A percentile compares a stretch with the other conserved stretches of the same genome.
Conservation (phyloP, 2,329 filamentous ascomycete genomes). For the Exophiala sp. region DNA sequence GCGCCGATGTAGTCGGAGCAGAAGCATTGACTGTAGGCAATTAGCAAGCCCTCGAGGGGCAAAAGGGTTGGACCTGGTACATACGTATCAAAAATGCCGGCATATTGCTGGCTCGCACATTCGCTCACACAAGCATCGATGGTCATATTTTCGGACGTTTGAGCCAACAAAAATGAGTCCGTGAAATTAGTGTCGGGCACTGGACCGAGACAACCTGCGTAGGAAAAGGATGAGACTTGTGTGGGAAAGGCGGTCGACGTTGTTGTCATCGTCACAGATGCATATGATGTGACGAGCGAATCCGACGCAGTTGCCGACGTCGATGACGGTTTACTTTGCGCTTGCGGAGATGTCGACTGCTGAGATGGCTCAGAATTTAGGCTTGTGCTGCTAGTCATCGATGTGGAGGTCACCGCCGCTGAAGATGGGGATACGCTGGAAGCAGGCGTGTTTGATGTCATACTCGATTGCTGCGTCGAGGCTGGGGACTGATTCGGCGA, state of each 20-base stretch:
- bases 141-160: conserved; percentile 18
- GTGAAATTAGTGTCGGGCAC: conserved; percentile 10
- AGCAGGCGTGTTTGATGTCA: background rate
- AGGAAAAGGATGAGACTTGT: conserved; percentile 17
- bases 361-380: too few species aligned
- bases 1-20: conserved; percentile 9
- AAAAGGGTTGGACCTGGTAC: background rate
- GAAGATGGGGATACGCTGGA: background rate
- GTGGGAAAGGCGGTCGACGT: conserved; percentile 6
- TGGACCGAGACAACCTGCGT: conserved; percentile 22
- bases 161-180: conserved; percentile 12
- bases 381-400: too few species aligned
- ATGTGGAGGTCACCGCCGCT: background rate
- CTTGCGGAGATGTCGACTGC: too few species aligned
- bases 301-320: background rate
- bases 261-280: background rate
- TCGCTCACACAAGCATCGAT: conserved; percentile 17
- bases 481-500: background rate
- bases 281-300: too few species aligned
- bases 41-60: background rate
- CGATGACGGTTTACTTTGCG: background rate
- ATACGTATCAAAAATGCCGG: conserved; percentile 16
- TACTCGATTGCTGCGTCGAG: background rate
- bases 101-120: conserved; percentile 8
- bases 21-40: conserved; percentile 11